These are phyloP conservation scores for Metarhizium brunneum DNA, from an alignment of 2,329 filamentous ascomycete genomes.

Conservation along the genomic window DNA sequence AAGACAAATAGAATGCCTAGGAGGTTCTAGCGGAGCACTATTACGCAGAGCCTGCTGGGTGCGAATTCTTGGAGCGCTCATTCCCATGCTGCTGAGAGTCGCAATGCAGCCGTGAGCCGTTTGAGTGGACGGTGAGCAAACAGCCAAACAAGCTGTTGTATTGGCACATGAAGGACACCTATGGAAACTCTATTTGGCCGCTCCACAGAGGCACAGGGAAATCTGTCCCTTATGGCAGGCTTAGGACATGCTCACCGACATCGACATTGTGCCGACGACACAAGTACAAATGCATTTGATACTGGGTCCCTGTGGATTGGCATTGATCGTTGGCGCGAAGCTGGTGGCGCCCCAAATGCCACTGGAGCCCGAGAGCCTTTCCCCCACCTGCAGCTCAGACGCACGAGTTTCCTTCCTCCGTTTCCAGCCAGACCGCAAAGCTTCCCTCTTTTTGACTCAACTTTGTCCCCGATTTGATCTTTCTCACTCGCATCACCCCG, in stretches of 20 bases:
- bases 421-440: background rate
- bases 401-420: background rate
- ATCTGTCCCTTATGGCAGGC: background rate
- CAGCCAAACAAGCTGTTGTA: background rate
- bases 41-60: background rate
- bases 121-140: background rate
- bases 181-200: background rate
- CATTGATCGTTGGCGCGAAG: background rate
- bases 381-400: background rate
- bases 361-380: background rate
- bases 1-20: too few species aligned
- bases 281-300: background rate
- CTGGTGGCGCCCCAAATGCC: background rate
- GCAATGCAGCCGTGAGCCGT: background rate
- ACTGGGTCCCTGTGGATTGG: background rate
- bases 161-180: background rate
- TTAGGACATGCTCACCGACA: background rate
- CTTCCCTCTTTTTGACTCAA: background rate
- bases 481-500: background rate
- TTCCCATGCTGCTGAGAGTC: background rate
- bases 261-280: background rate
- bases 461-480: background rate
- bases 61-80: background rate
- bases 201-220: background rate
- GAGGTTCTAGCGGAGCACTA: background rate